Evolutionary conservation across 1,284 basidiomycete species (phyloP), one percentile per base, ranked within the genome.

Genomic region (Ganoderma lucidum): DNA sequence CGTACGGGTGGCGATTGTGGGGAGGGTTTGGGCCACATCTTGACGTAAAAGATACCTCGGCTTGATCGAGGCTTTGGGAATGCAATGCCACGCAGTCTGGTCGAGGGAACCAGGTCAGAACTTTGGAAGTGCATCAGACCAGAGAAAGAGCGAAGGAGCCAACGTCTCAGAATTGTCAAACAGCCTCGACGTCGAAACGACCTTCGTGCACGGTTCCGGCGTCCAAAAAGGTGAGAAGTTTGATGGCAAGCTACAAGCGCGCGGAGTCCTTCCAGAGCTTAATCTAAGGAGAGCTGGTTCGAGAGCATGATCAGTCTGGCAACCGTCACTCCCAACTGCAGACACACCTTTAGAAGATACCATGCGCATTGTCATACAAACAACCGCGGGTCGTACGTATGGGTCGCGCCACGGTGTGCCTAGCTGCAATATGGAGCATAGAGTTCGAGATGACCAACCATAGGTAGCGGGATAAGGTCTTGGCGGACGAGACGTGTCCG

Each of bases 241-340:
- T 17, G 53, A 30, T 30, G 30, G 28, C 23, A 17, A n/a, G 9
- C 48, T 51, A 42, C 48, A 51, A 23, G 32, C 28, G 23, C 30
- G n/a, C 15, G 28, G 23, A 23, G 23, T 55, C 53, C 53, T 55
- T 55, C 14, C 48, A 10, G 9, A 51, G n/a, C n/a, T 23, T 51
- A 12, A 28, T 5, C n/a, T 48, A 10, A 48, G n/a, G n/a, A 51
- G 48, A 23, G n/a, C 9, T 10, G n/a, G 48, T 51, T 51, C n/a
- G 48, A 51, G n/a, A 51, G 48, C 48, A 51, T 23, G n/a, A 51
- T 51, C 48, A 51, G 48, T n/a, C 48, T 51, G 48, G n/a, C n/a
- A 23, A 51, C n/a, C n/a, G n/a, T n/a, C n/a, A 51, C 17, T n/a
- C 10, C 19, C 10, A 9, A 23, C 48, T 23, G 48, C 9, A 51